Conservation (phyloP, 225 moss, liverwort and hornwort genomes). For the Pleurozium schreberi region DNA sequence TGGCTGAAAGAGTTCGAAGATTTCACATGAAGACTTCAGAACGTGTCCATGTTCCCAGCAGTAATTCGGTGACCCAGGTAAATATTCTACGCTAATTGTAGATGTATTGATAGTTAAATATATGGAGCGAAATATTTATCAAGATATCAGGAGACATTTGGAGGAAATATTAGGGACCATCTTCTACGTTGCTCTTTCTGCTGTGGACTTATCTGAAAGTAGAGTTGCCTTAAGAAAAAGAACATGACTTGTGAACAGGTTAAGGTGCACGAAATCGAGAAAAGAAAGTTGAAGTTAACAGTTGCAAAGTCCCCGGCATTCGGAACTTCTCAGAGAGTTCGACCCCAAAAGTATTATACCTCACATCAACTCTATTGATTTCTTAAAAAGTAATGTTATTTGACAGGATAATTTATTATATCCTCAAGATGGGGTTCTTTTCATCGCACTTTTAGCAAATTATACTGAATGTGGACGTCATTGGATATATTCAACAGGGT, state of each 20-base stretch:
- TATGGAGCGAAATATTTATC: neutral
- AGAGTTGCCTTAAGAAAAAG: neutral
- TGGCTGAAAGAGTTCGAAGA: constrained; percentile 72
- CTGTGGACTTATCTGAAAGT: neutral
- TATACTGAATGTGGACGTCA: neutral
- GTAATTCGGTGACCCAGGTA: constrained; percentile 24
- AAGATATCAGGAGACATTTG: neutral
- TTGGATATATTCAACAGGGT: constrained; percentile 31
- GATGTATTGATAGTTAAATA: neutral
- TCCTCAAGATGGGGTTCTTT: neutral
- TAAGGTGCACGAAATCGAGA: constrained; percentile 23
- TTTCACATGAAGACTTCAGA: constrained; percentile 73
- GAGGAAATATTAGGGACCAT: neutral
- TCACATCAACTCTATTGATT: neutral
- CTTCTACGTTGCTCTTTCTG: neutral
- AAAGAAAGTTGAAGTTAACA: constrained; percentile 58
- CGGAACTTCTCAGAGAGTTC: constrained; percentile 54
- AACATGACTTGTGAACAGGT: constrained; percentile 1
- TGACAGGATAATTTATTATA: neutral
- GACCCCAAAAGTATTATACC: constrained; percentile 42
- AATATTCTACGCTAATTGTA: neutral
- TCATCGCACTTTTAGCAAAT: neutral
- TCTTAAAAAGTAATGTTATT: neutral
- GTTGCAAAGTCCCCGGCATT: constrained; percentile 71
- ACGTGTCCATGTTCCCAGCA: constrained; percentile 25